A percentile compares a stretch with the other conserved stretches of the same genome.
These are phyloP conservation scores for Globisporangium emineosum DNA, from an alignment of 352 stramenopile species.

Conservation along the genomic window DNA sequence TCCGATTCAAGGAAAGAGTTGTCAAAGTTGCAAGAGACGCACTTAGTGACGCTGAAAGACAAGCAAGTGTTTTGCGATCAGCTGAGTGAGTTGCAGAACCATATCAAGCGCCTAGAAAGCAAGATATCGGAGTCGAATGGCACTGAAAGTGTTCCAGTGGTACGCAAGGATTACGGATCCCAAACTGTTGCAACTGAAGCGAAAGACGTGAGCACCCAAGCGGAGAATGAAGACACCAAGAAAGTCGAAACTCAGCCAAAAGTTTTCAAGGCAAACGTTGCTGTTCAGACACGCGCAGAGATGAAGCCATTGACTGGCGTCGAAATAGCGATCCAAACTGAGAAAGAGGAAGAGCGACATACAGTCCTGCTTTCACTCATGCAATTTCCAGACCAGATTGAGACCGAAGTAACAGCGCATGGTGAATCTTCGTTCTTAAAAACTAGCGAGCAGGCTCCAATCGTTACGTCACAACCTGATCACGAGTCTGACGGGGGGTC, in stretches of 20 bases:
- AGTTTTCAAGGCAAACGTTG: neutral
- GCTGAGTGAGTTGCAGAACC: conserved; percentile 25
- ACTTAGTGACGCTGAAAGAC: conserved; percentile 38
- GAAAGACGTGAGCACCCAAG: conserved; percentile 13
- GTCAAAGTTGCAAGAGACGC: conserved; percentile 34
- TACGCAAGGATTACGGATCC: conserved; percentile 8
- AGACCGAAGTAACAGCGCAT: neutral
- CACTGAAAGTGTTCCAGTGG: conserved; percentile 13
- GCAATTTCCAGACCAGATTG: neutral
- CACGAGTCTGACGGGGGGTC: neutral
- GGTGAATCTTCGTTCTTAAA: neutral
- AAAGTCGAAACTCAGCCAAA: no score
- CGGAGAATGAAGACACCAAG: neutral
- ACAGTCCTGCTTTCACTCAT: neutral
- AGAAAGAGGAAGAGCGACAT: neutral
- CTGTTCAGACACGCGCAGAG: neutral
- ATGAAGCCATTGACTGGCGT: neutral
- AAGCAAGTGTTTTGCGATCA: conserved; percentile 42
- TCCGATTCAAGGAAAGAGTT: conserved; percentile 39
- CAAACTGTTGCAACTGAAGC: conserved; percentile 16
- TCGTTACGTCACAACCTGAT: neutral
- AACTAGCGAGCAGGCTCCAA: neutral
- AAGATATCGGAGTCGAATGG: conserved; percentile 6
- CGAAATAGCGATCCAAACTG: conserved; percentile 3
- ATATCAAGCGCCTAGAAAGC: conserved; percentile 19